Evolutionary conservation across 164 flowering plant species (phyloP).

Genomic region (Aristolochia fimbriata): DNA sequence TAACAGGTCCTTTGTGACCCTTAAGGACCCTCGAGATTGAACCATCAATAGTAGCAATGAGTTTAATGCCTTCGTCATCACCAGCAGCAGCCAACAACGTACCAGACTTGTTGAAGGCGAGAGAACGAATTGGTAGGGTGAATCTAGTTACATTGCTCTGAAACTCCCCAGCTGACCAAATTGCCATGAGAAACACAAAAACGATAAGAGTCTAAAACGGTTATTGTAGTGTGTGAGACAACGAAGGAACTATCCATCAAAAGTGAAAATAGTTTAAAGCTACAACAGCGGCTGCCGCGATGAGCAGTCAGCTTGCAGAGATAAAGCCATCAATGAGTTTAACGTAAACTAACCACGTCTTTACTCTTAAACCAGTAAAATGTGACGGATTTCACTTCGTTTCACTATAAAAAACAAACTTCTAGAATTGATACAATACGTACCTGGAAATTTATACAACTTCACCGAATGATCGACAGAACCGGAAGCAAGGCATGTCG

Average conservation of each 20-base stretch:
- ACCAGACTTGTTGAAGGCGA: conserved; percentile 84
- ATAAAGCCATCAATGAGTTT: too few species aligned
- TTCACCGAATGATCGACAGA: conserved; percentile 87
- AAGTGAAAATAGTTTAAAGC: too few species aligned
- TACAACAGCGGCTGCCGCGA: too few species aligned
- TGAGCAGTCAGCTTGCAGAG: too few species aligned
- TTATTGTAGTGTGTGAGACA: too few species aligned
- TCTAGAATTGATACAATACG: neutral
- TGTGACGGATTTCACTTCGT: too few species aligned
- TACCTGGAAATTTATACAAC: conserved; percentile 88
- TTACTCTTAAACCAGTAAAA: too few species aligned
- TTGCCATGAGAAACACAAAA: neutral
- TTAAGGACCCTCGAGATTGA: conserved; percentile 86
- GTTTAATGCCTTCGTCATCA: conserved; percentile 94
- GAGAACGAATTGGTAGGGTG: conserved; percentile 81
- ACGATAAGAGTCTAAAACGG: too few species aligned
- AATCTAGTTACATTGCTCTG: conserved; percentile 87
- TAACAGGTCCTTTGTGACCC: conserved; percentile 81
- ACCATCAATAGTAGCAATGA: conserved; percentile 86
- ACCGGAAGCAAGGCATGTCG: conserved; percentile 94
- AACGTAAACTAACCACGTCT: too few species aligned
- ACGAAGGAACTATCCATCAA: too few species aligned
- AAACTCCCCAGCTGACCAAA: conserved; percentile 77
- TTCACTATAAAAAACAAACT: too few species aligned
- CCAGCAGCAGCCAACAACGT: conserved; percentile 95